phyloP scores from a whole-genome alignment of 257 asterid genomes.

The Capsicum rhomboideum region DNA sequence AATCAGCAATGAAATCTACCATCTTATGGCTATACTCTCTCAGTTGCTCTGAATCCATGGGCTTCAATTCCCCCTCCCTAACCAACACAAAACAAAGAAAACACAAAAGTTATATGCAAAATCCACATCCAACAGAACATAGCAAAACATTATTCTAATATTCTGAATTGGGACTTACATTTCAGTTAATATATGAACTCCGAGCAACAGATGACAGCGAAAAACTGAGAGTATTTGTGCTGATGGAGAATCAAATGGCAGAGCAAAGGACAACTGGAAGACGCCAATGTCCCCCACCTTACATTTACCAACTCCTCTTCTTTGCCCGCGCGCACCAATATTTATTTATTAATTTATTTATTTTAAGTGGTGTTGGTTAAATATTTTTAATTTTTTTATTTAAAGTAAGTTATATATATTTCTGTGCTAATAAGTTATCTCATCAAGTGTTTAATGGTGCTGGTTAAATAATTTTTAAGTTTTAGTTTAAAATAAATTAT shows the following conservation, averaged over 20 bases:
- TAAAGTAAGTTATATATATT: too few relatives aligned
- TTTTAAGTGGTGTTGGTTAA: too few relatives aligned
- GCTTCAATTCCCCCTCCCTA: constrained; percentile 71
- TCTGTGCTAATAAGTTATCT: too few relatives aligned
- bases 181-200: background rate
- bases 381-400: too few relatives aligned
- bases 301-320: background rate
- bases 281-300: background rate
- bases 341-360: too few relatives aligned
- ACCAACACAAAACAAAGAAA: background rate
- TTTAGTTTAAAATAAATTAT: too few relatives aligned
- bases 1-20: constrained; percentile 98
- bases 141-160: background rate
- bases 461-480: too few relatives aligned
- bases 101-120: background rate
- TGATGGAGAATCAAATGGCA: background rate
- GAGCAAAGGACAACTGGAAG: background rate
- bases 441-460: too few relatives aligned
- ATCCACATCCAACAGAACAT: background rate
- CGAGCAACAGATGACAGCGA: background rate
- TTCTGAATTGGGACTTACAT: background rate
- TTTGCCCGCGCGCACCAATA: too few relatives aligned
- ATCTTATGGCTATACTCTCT: constrained; percentile 80
- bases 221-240: background rate
- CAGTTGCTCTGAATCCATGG: constrained; percentile 84